A percentile compares a stretch with the other conserved stretches of the same genome.
Conservation (phyloP, 176 grass and related monocot genomes). For the Avena eriantha region DNA sequence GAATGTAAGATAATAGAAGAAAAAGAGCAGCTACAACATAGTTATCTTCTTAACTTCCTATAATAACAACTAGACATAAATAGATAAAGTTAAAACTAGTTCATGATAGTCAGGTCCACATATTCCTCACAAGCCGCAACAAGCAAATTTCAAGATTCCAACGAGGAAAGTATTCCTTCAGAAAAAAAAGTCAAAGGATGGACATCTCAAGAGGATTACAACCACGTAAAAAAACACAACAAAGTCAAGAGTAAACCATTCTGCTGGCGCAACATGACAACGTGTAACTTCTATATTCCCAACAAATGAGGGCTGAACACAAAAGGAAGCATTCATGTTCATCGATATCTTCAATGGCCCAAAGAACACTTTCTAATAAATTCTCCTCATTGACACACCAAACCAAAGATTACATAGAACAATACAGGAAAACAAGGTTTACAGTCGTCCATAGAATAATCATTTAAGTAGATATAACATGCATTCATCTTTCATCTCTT, state of each 20-base stretch:
- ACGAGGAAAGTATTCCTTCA: not conserved
- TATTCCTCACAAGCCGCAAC: slow-evolving; percentile 58
- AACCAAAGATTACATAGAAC: not conserved
- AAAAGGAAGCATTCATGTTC: not conserved
- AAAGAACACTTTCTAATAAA: not conserved
- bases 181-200: not conserved
- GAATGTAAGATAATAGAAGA: slow-evolving; percentile 29
- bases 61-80: slow-evolving; percentile 40
- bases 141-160: not conserved
- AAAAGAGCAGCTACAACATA: slow-evolving; percentile 46
- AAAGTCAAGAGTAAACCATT: not conserved
- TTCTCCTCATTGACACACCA: not conserved
- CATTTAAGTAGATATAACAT: not conserved
- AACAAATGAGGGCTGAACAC: not conserved
- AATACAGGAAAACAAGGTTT: no score
- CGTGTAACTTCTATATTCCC: not conserved
- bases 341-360: no score
- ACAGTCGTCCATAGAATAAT: no score
- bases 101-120: slow-evolving; percentile 28
- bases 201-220: not conserved
- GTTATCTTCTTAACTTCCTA: slow-evolving; percentile 52
- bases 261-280: not conserved
- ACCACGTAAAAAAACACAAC: not conserved
- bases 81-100: slow-evolving; percentile 44
- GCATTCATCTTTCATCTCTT: no score